Evolutionary conservation across 768 basidiomycete genomes (phyloP).

Genomic region (Gyrodon lividus): DNA sequence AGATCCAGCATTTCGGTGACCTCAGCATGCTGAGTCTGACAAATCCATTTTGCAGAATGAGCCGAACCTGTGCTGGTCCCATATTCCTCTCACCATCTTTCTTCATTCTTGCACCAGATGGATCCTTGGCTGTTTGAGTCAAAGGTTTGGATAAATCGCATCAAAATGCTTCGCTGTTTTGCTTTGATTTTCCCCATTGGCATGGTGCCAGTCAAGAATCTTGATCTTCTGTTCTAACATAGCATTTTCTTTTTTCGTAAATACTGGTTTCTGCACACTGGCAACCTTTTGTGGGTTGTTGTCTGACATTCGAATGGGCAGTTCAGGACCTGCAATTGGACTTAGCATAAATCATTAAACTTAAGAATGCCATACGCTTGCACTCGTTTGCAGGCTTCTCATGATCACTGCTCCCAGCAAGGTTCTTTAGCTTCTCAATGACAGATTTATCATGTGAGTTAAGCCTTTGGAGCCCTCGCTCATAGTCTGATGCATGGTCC

Average conservation of each 20-base stretch:
- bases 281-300: conserved; percentile 31
- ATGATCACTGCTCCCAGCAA: neutral
- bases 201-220: too few relatives aligned
- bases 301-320: neutral
- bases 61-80: conserved; percentile 13
- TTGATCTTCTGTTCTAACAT: too few relatives aligned
- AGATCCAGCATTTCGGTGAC: conserved; percentile 35
- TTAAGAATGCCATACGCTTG: neutral
- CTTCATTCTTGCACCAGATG: conserved; percentile 34
- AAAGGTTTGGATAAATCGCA: conserved; percentile 32
- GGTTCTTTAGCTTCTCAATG: neutral
- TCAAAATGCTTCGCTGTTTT: conserved; percentile 33
- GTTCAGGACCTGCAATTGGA: conserved; percentile 1
- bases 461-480: too few relatives aligned
- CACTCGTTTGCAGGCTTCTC: neutral
- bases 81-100: too few relatives aligned
- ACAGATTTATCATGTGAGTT: too few relatives aligned
- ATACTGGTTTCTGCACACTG: conserved; percentile 38
- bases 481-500: too few relatives aligned
- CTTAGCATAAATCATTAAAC: neutral
- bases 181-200: conserved; percentile 31
- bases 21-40: conserved; percentile 33
- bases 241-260: conserved; percentile 35
- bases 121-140: conserved; percentile 33
- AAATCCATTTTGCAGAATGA: conserved; percentile 1